Conservation (phyloP, 345 rosid genomes). For the Anacardium occidentale region DNA sequence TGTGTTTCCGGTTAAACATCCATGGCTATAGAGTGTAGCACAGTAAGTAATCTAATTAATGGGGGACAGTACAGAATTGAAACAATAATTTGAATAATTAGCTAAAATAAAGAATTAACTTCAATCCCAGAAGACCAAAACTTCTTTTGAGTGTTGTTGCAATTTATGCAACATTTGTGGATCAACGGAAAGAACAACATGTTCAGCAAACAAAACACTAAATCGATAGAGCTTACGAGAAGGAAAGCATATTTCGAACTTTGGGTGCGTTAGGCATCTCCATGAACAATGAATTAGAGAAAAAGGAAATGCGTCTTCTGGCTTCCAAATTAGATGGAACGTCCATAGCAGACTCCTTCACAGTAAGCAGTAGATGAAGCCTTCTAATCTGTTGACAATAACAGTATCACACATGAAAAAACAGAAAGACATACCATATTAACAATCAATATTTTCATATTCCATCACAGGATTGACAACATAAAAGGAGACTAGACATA, state of each 20-base stretch:
- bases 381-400: slow-evolving; percentile 45
- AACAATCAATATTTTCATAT: too few relatives aligned
- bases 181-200: not conserved
- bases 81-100: not conserved
- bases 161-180: not conserved
- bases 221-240: slow-evolving; percentile 42
- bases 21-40: not conserved
- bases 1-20: not conserved
- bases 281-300: slow-evolving; percentile 69
- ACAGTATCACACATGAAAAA: not conserved
- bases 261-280: slow-evolving; percentile 67
- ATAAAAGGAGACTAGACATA: too few relatives aligned
- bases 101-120: not conserved
- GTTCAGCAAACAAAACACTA: slow-evolving; percentile 15
- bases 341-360: slow-evolving; percentile 68
- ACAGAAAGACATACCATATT: not conserved
- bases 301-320: slow-evolving; percentile 64
- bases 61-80: not conserved
- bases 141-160: not conserved
- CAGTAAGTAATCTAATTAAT: not conserved
- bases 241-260: slow-evolving; percentile 66
- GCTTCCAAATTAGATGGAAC: slow-evolving; percentile 71
- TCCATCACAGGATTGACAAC: too few relatives aligned
- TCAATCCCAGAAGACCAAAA: not conserved
- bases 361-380: slow-evolving; percentile 58